Base-by-base conservation (phyloP, 176 grass and related monocot species). In the Oryza punctata region DNA sequence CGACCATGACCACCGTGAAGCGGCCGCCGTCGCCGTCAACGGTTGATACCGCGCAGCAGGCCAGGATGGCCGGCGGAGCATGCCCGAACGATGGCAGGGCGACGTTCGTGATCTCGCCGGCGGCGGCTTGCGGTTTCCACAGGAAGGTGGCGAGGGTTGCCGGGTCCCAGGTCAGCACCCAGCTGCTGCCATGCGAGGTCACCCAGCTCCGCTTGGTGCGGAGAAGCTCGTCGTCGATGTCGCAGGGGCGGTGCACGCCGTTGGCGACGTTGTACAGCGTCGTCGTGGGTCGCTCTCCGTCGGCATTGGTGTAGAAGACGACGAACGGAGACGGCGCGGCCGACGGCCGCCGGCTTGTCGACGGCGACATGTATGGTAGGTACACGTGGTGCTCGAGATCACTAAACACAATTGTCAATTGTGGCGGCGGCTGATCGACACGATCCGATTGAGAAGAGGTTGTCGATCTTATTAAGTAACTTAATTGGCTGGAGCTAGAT, bases 71-170 rank as follows among this genome's bases (percentile, higher is more conserved):
- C 32, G 32, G 32, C 32, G 32, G 32, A 3, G 32, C 32, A 4
- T 33, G 32, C 32, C 32, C 32, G 32, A 33, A 33, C 32, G 32
- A 33, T 4, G 32, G 32, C 32, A 33, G 32, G 4, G 32, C 32
- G 32, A 33, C 32, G 32, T 5, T 33, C 32, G 32, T 33, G 30
- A 32, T 4, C 32, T 33, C 32, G 32, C 32, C 32, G 32, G 14
- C 26, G 30, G 30, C 30, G 30, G 47, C n/a, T 12, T n/a, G 12
- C 9, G 81, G 71, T 71, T 75, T 18, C 81, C 71, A 83, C 0
- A 83, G 61, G 71, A 67, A 75, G 37, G 81, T 54, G 71, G 81
- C 28, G 4, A 73, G 41, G 12, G 81, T 75, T 5, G 61, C 14
- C 9, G 61, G 71, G 71, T 84, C 71, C 13, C 14, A 75, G 71